These are phyloP conservation scores for Tolypocladium paradoxum DNA, from an alignment of 2,329 filamentous ascomycete genomes.

Conservation along the genomic window DNA sequence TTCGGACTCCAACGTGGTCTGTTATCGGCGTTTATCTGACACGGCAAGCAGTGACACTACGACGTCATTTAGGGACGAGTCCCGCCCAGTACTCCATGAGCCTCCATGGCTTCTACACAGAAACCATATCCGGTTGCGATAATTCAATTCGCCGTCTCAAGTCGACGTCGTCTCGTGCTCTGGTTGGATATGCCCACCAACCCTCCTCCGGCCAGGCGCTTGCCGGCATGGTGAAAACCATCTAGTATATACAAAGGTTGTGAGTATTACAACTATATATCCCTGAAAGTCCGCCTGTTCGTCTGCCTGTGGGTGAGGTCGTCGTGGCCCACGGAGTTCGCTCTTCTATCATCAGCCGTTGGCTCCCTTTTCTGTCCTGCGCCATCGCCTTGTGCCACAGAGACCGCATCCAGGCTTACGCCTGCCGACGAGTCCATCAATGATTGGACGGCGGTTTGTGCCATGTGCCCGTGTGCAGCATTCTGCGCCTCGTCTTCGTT, in stretches of 20 bases:
- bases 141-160: not conserved
- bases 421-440: not conserved
- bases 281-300: not conserved
- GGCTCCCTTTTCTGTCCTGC: not conserved
- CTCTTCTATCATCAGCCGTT: slow-evolving; percentile 4
- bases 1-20: no score
- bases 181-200: not conserved
- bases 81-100: no score
- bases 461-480: not conserved
- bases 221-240: not conserved
- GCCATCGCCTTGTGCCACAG: not conserved
- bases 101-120: not conserved
- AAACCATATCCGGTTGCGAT: not conserved
- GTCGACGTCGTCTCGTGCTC: not conserved
- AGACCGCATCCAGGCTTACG: not conserved
- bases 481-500: not conserved
- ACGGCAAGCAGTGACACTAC: no score
- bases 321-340: slow-evolving; percentile 1
- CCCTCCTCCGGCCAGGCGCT: not conserved
- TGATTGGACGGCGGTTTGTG: not conserved
- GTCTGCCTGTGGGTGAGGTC: not conserved
- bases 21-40: no score
- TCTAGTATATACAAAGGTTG: slow-evolving; percentile 3
- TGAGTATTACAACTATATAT: slow-evolving; percentile 5
- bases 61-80: no score